Evolutionary conservation across 1,139 yeast genomes (phyloP).

Genomic region (Pichia inconspicua): DNA sequence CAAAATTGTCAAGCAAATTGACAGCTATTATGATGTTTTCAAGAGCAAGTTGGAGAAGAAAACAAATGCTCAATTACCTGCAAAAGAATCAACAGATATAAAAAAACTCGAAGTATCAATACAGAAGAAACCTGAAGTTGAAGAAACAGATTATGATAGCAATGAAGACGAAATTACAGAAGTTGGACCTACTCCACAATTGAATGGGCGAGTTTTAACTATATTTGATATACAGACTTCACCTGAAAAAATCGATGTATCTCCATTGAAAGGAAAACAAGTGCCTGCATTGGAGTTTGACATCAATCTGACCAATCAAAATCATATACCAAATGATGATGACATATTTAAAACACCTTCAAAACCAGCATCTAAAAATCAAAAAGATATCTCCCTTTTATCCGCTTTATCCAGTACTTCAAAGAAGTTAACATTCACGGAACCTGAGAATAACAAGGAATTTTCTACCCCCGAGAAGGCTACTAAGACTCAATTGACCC

Average conservation of each 20-base stretch:
- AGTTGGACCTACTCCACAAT: conserved; percentile 72
- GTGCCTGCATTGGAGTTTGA: conserved; percentile 4
- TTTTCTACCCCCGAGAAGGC: neutral
- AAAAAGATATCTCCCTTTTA: conserved; percentile 10
- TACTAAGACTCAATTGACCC: neutral
- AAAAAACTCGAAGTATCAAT: neutral
- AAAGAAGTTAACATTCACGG: conserved; percentile 3
- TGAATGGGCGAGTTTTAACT: conserved; percentile 60
- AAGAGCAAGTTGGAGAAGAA: neutral
- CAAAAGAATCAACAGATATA: neutral
- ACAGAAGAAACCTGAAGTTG: neutral
- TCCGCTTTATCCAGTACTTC: neutral
- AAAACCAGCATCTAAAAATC: conserved; percentile 4
- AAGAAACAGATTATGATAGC: conserved; percentile 2
- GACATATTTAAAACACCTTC: conserved; percentile 28
- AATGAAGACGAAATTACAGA: conserved; percentile 25
- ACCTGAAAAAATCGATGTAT: conserved; percentile 23
- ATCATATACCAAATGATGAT: conserved; percentile 1
- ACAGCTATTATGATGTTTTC: conserved; percentile 2
- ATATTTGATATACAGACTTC: conserved; percentile 43
- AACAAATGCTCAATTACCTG: neutral
- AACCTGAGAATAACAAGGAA: neutral
- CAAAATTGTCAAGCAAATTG: neutral
- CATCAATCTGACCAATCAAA: neutral
- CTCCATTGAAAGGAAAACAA: conserved; percentile 21